Base-by-base conservation (phyloP, 2,329 filamentous ascomycete species). In the Coniochaeta sp. region DNA sequence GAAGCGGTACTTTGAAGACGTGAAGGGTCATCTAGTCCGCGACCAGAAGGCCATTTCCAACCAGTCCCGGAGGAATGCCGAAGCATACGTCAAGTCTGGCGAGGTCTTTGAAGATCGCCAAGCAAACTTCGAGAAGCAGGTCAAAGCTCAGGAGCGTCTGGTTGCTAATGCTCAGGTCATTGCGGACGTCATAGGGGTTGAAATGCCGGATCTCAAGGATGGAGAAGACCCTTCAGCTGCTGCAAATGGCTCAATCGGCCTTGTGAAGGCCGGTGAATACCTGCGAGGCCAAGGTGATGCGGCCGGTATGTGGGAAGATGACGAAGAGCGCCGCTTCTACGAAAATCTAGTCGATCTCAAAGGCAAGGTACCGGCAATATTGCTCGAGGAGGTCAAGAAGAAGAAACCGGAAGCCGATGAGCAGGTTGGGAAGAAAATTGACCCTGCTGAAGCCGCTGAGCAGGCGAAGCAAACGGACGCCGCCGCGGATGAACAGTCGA, bases 91-190 rank as follows among this genome's bases (percentile, higher is more conserved):
- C 68, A 97, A 97, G 70, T 98, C 95, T 40, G 95, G 95, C 1
- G 95, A 99, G 71, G 93, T 99, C 6, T 98, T 99, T 65, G 95
- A 99, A 72, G 95, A 99, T 70, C 89, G 95, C 58, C 95, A 99
- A 72, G 86, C 92, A 59, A 98, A 93, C 70, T 96, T 96, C 66
- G 96, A 99, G 72, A 97, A 93, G 73, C 89, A 95, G 67, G 81
- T 93, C 60, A 99, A 98, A 74, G 83, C 89, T 0, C 91, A 98
- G 70, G 95, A 99, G 71, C 92, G 93, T 65, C 82, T 99, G 3
- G 81, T 96, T 28, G 80, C 91, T 24, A 98, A 96, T 72, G 92
- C 93, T 0, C 96, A 99, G 71, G 85, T 93, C 19, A 81, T 99
- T 62, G 93, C 93, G 43, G 95, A 98, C 73, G 87, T 88, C 11